Base-by-base conservation (phyloP, 345 rosid genomes). In the Salix koriyanagi region DNA sequence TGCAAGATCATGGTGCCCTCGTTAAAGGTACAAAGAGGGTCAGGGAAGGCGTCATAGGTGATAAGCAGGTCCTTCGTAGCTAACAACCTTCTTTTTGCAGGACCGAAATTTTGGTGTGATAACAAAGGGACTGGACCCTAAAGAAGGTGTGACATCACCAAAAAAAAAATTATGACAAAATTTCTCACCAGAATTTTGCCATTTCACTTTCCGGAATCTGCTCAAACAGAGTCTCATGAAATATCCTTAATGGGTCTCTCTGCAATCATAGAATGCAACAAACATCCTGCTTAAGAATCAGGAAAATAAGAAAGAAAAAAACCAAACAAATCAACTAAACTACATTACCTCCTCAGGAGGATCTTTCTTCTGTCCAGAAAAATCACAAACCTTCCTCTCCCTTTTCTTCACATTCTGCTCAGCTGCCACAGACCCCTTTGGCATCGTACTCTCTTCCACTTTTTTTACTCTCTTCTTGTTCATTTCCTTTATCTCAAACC, bases 241-340 rank as follows among this genome's bases (percentile, higher is more conserved):
- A 96, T 76, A 96, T 88, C 89, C 98, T 89, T 67, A 94, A 83
- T 7, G 99, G 88, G 64, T 96, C 99, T 91, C 99, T 94, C 99
- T 96, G 92, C 79, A 87, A 83, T 77, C 65, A 21, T 82, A 76
- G 71, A 72, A 72, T 23, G 39, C 72, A 78, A 60, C 26, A 77
- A 74, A 75, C 13, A 66, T 48, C 67, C 70, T 15, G 76, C 37
- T 32, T 41, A 80, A 13, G 28, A 66, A 56, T 8, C 61, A 14
- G 64, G n/a, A 23, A 64, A 37, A 39, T 16, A 34, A 72, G 4
- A 73, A 77, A 13, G 14, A 21, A 14, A 15, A 34, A 2, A 65
- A 32, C 11, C 15, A 69, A 54, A 66, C 26, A 80, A 68, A 67
- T 42, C 32, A 26, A n/a, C 18, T 50, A 48, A 64, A 60, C 7